Evolutionary conservation across 129 eudicot genomes (phyloP), one percentile per base, ranked within the genome.

Genomic region (Artemisia annua): DNA sequence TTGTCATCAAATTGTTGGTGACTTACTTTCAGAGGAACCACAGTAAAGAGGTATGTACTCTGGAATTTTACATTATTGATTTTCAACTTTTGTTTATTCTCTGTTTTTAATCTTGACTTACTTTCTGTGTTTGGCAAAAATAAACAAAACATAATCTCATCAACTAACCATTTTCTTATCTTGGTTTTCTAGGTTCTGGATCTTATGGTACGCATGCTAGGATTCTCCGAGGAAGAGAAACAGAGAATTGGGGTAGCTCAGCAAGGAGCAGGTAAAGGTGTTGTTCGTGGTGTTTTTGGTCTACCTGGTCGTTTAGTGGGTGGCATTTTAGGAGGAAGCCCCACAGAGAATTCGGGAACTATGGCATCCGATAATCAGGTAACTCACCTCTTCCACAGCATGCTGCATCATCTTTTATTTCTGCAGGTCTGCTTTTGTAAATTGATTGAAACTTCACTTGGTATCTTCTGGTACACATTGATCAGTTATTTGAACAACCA

Each of bases 1-100:
- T 94, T 76, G 99, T 94, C 83, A 94, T 94, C 84, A 94, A 94
- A 70, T 81, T 94, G 78, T 74, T 94, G 83, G 99, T 94, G 82
- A 94, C 99, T n/a, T 94, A 94, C 87, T 94, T 94, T 77, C 97
- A 94, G 81, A 86, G 96, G 82, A 94, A 94, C 82, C 99, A 94
- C 80, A 94, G 99, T 71, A 94, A 88, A 84, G 99, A 94, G 99
- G 98, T 89, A 79, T 49, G 66, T 55, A 22, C 30, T 44, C 58
- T 35, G 48, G 22, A 43, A 19, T 14, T 6, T 71, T 4, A 22
- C 53, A 13, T 56, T 39, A 15, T 4, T 19, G 26, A 70, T 70
- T 53, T 11, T n/a, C 32, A 55, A 20, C 19, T 7, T 43, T 53
- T 56, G 20, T 18, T 35, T 56, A 17, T 43, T 35, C 20, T 13